Conservation (phyloP, 352 stramenopile species). For the Phytophthora hybrid region DNA sequence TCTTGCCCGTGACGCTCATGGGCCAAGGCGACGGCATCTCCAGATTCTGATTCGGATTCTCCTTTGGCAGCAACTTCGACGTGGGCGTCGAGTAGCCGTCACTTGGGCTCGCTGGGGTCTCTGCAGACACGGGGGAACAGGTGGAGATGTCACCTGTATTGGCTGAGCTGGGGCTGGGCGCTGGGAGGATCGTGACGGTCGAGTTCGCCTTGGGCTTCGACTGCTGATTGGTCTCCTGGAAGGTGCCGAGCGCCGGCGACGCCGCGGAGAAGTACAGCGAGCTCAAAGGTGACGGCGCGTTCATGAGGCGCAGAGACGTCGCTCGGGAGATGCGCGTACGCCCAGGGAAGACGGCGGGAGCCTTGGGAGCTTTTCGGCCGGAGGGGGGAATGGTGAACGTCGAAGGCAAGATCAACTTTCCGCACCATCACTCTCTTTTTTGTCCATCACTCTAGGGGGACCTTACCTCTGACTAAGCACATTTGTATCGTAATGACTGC, state of each 20-base stretch:
- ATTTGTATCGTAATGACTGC: too few species aligned
- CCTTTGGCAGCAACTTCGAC: background rate
- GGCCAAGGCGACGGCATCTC: constrained; percentile 4
- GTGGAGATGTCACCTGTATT: background rate
- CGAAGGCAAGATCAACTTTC: too few species aligned
- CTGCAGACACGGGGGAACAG: background rate
- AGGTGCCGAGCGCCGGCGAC: constrained; percentile 4
- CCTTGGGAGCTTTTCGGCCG: too few species aligned
- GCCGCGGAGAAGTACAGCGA: constrained; percentile 21
- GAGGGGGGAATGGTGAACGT: too few species aligned
- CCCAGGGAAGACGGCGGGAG: too few species aligned
- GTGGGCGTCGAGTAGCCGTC: background rate
- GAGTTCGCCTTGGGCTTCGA: constrained; percentile 20
- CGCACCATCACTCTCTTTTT: too few species aligned
- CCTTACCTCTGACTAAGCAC: too few species aligned
- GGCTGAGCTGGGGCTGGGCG: background rate
- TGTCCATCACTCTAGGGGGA: too few species aligned
- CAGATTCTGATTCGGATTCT: too few species aligned
- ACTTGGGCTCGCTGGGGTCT: background rate
- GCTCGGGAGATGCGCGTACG: background rate
- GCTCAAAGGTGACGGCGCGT: constrained; percentile 17
- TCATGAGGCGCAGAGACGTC: constrained; percentile 13
- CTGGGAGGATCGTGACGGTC: constrained; percentile 20
- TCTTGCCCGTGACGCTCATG: constrained; percentile 34
- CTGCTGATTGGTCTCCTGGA: background rate